phyloP scores from a whole-genome alignment of 164 flowering plant species.

The Taxillus chinensis region DNA sequence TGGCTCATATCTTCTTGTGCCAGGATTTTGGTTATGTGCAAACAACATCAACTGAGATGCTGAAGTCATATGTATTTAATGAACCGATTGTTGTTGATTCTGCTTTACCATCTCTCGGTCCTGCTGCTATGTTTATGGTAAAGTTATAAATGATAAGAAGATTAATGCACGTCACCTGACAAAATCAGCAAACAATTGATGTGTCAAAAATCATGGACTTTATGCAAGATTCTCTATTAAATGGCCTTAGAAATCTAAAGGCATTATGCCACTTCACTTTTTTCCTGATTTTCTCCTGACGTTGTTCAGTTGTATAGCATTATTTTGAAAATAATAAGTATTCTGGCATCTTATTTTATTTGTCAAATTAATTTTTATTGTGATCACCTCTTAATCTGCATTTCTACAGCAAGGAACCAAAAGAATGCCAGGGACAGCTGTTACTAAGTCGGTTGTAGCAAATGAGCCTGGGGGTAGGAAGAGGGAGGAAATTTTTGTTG shows the following conservation, averaged over 20 bases:
- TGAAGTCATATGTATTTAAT: constrained; percentile 84
- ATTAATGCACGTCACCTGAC: too few species aligned
- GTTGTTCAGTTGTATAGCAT: too few species aligned
- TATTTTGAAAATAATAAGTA: not conserved
- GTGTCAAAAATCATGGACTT: too few species aligned
- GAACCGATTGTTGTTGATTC: constrained; percentile 86
- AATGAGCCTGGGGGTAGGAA: constrained; percentile 82
- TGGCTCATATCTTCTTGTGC: constrained; percentile 7
- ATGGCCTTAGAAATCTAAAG: too few species aligned
- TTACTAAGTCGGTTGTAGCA: constrained; percentile 92
- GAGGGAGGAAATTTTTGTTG: constrained; percentile 96
- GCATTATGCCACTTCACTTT: too few species aligned
- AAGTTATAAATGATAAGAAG: not conserved
- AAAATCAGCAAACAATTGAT: too few species aligned
- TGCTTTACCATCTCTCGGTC: constrained; percentile 71
- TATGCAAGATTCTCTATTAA: too few species aligned
- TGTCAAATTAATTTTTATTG: constrained; percentile 5
- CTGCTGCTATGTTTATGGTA: constrained; percentile 91
- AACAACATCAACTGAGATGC: constrained; percentile 86
- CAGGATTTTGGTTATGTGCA: constrained; percentile 97
- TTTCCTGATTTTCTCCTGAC: too few species aligned
- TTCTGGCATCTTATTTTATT: not conserved
- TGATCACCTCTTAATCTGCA: constrained; percentile 11
- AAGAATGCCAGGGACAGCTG: constrained; percentile 95
- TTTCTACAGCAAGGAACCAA: constrained; percentile 80